Evolutionary conservation across 2,329 filamentous ascomycete species (phyloP).

Genomic region (Exophiala bonariae): DNA sequence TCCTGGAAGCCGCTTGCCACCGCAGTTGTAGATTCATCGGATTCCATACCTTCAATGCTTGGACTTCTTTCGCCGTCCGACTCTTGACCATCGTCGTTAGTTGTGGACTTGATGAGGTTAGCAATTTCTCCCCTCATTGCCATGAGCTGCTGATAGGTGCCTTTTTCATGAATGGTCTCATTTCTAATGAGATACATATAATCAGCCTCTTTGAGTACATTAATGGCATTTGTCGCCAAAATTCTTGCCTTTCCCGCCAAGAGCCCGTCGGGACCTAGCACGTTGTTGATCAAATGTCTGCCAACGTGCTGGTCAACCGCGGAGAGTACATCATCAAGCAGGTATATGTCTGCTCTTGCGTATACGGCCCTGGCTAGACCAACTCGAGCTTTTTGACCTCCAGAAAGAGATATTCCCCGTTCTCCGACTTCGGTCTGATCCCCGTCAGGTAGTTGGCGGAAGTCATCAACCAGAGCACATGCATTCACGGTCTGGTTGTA

Average conservation of each 20-base stretch:
- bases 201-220: constrained; percentile 84
- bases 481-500: constrained; percentile 91
- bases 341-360: constrained; percentile 91
- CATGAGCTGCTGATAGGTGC: constrained; percentile 86
- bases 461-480: constrained; percentile 88
- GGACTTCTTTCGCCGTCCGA: constrained; percentile 31
- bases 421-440: constrained; percentile 97
- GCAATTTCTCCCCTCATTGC: constrained; percentile 91
- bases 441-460: constrained; percentile 87
- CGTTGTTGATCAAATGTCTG: constrained; percentile 89
- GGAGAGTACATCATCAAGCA: constrained; percentile 90
- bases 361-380: constrained; percentile 93
- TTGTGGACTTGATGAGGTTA: constrained; percentile 76
- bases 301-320: constrained; percentile 99
- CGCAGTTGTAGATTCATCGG: constrained; percentile 64
- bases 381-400: constrained; percentile 92
- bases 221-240: constrained; percentile 91
- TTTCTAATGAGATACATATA: constrained; percentile 84
- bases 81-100: constrained; percentile 52
- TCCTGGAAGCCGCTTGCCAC: constrained; percentile 52
- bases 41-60: constrained; percentile 43
- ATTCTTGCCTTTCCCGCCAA: constrained; percentile 85
- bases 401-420: constrained; percentile 91
- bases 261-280: constrained; percentile 81
- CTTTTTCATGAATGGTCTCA: constrained; percentile 79